These are phyloP conservation scores for Sugiyamaella sp. DNA, from an alignment of 1,139 yeast genomes.

Conservation along the genomic window DNA sequence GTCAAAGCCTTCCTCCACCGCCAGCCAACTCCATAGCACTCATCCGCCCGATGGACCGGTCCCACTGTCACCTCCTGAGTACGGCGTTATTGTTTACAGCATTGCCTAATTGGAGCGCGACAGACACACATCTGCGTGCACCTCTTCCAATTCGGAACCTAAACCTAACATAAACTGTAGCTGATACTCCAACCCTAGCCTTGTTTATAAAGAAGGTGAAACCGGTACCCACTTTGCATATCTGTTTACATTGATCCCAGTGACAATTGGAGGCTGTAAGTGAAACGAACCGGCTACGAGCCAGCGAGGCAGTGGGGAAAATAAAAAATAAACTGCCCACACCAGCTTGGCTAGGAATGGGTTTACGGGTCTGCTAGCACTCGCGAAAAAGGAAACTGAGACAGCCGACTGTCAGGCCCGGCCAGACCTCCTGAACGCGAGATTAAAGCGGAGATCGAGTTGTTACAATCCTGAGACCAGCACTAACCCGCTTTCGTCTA, in stretches of 20 bases:
- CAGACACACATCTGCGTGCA: not conserved
- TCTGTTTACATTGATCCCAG: slow-evolving; percentile 4
- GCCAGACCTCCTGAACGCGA: not conserved
- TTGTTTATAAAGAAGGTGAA: slow-evolving; percentile 1
- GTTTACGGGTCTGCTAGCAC: not conserved
- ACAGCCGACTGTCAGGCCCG: not conserved
- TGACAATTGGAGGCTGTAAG: not conserved
- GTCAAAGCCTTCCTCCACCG: too few species aligned
- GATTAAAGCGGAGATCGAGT: not conserved
- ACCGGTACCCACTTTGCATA: slow-evolving; percentile 4
- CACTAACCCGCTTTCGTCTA: not conserved
- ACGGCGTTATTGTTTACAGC: slow-evolving; percentile 10
- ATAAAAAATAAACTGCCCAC: not conserved
- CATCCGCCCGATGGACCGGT: not conserved
- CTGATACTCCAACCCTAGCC: slow-evolving; percentile 8
- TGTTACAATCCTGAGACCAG: not conserved
- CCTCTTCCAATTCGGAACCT: not conserved
- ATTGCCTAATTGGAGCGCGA: slow-evolving; percentile 13
- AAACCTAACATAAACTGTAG: not conserved
- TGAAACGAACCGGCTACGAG: slow-evolving; percentile 3
- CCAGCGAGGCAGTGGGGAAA: not conserved
- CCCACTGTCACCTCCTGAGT: not conserved
- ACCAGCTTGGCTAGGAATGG: too few species aligned
- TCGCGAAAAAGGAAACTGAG: not conserved
- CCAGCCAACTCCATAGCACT: too few species aligned